Evolutionary conservation across 1,139 yeast genomes (phyloP).

Genomic region (Taphrina populina): DNA sequence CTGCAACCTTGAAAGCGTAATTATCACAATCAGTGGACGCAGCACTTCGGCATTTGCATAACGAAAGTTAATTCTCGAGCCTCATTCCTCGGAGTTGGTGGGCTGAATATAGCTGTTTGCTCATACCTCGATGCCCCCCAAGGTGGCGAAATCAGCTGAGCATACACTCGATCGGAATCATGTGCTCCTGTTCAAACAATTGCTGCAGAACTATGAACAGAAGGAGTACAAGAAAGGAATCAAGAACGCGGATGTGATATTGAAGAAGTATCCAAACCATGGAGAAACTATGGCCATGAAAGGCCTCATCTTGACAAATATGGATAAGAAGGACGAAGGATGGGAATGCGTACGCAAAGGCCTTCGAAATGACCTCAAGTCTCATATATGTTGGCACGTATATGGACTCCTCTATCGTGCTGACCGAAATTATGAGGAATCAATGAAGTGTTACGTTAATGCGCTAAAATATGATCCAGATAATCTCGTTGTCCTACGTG

Average conservation of each 20-base stretch:
- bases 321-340: conserved; percentile 65
- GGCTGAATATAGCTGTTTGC: too few species aligned
- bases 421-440: conserved; percentile 67
- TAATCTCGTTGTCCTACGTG: conserved; percentile 77
- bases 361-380: conserved; percentile 53
- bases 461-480: conserved; percentile 77
- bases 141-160: neutral
- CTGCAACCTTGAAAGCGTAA: too few species aligned
- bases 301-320: conserved; percentile 63
- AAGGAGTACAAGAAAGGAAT: conserved; percentile 86
- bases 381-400: conserved; percentile 78
- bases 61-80: too few species aligned
- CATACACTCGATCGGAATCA: conserved; percentile 22
- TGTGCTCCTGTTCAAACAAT: conserved; percentile 60
- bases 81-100: too few species aligned
- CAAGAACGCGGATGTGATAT: conserved; percentile 68
- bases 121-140: conserved; percentile 16
- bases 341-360: conserved; percentile 63
- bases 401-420: conserved; percentile 80
- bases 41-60: too few species aligned
- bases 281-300: conserved; percentile 83
- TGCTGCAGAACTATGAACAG: conserved; percentile 74
- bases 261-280: conserved; percentile 73
- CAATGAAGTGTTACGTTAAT: conserved; percentile 75
- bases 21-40: too few species aligned